phyloP scores from a whole-genome alignment of 73 alveolate genomes.

The Paramecium biaurelia region DNA sequence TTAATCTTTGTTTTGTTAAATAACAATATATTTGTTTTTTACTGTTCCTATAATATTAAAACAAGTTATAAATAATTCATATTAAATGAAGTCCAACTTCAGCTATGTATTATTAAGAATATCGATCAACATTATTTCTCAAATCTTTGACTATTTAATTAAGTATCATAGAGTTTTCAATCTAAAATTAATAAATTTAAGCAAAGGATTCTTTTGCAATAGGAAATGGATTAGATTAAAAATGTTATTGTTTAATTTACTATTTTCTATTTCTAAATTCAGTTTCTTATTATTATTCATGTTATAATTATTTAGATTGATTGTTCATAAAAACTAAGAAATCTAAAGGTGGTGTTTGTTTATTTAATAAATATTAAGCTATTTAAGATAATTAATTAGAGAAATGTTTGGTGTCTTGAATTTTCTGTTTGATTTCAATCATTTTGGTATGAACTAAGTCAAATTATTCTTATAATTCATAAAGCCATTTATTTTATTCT shows the following conservation, averaged over 20 bases:
- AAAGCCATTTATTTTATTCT: not conserved
- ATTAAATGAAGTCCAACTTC: conserved; percentile 32
- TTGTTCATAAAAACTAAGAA: conserved; percentile 19
- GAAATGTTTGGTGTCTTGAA: not conserved
- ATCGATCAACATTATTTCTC: not conserved
- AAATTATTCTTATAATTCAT: not conserved
- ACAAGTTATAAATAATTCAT: not conserved
- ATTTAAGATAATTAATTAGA: not conserved
- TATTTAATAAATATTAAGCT: not conserved
- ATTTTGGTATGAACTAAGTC: not conserved
- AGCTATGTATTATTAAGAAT: not conserved
- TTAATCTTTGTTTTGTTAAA: not conserved
- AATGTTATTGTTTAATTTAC: not conserved
- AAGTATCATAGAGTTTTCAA: not conserved
- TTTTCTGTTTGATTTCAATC: not conserved
- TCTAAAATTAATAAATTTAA: not conserved
- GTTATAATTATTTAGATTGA: not conserved
- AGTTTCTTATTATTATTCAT: not conserved
- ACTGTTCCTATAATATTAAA: not conserved
- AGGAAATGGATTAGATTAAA: not conserved
- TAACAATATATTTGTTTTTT: not conserved
- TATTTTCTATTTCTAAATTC: not conserved
- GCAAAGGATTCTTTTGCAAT: not conserved
- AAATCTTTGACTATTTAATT: conserved; percentile 8
- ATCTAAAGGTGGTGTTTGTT: conserved; percentile 26